A percentile compares a stretch with the other conserved stretches of the same genome.
These are phyloP conservation scores for Lycium ferocissimum DNA, from an alignment of 257 asterid genomes.

Conservation along the genomic window DNA sequence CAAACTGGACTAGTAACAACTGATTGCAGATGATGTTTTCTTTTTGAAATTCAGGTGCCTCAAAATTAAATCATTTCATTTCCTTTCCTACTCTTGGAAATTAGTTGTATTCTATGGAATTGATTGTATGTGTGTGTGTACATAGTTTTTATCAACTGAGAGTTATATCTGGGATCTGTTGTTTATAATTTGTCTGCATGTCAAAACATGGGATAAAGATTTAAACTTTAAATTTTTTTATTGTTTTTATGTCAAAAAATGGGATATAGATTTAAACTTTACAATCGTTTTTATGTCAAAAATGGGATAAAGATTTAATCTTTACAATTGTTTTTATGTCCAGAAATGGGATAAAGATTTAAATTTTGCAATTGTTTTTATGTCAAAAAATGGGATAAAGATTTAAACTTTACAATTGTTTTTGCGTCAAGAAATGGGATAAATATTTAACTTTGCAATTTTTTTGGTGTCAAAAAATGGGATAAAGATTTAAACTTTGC, in stretches of 20 bases:
- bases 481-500: too few relatives aligned
- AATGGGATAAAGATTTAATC: not conserved
- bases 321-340: not conserved
- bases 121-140: not conserved
- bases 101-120: not conserved
- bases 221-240: not conserved
- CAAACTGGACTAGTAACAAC: not conserved
- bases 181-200: not conserved
- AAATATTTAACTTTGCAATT: too few relatives aligned
- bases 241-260: not conserved
- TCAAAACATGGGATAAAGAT: not conserved
- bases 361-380: not conserved
- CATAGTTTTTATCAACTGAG: not conserved
- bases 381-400: not conserved
- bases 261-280: too few relatives aligned
- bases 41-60: conserved; percentile 2
- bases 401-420: not conserved
- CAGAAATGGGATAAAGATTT: too few relatives aligned
- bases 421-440: not conserved
- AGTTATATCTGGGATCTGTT: not conserved
- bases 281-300: too few relatives aligned
- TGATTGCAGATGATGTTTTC: not conserved
- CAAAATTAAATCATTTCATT: not conserved
- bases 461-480: too few relatives aligned
- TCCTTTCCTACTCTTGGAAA: not conserved